phyloP scores from a whole-genome alignment of 2,329 filamentous ascomycete genomes.

The Penicillium expansum region DNA sequence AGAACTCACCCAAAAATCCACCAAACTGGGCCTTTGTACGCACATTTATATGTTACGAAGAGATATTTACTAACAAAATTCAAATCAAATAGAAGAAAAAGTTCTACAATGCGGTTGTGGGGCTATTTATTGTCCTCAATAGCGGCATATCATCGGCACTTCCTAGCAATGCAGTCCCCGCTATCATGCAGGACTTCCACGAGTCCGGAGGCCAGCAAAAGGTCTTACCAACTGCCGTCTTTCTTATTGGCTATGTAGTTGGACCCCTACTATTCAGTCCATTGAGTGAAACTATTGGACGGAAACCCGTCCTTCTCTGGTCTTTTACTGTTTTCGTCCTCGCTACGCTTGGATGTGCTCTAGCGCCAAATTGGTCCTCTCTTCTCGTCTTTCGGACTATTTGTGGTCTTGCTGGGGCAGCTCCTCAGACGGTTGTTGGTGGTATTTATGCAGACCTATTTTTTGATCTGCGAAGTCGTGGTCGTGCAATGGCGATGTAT shows the following conservation, averaged over 20 bases:
- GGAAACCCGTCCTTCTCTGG: constrained; percentile 45
- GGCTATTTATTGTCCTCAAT: constrained; percentile 34
- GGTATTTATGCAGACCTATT: constrained; percentile 50
- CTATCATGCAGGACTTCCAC: constrained; percentile 36
- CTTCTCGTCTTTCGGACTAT: constrained; percentile 46
- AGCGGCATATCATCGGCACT: constrained; percentile 40
- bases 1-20: constrained; percentile 24
- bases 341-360: constrained; percentile 43
- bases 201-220: constrained; percentile 30
- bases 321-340: constrained; percentile 48
- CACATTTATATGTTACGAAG: background rate
- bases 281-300: constrained; percentile 43
- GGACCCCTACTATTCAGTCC: constrained; percentile 45
- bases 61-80: background rate
- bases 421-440: constrained; percentile 45
- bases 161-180: constrained; percentile 39
- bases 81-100: constrained; percentile 24
- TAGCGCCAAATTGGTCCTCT: constrained; percentile 43
- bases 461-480: constrained; percentile 37
- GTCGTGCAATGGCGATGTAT: constrained; percentile 42
- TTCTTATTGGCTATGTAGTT: constrained; percentile 40
- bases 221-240: constrained; percentile 37
- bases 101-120: constrained; percentile 28
- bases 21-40: constrained; percentile 31
- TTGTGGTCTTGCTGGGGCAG: constrained; percentile 40